phyloP scores from a whole-genome alignment of 768 basidiomycete genomes.

The Albatrellus ellisii region DNA sequence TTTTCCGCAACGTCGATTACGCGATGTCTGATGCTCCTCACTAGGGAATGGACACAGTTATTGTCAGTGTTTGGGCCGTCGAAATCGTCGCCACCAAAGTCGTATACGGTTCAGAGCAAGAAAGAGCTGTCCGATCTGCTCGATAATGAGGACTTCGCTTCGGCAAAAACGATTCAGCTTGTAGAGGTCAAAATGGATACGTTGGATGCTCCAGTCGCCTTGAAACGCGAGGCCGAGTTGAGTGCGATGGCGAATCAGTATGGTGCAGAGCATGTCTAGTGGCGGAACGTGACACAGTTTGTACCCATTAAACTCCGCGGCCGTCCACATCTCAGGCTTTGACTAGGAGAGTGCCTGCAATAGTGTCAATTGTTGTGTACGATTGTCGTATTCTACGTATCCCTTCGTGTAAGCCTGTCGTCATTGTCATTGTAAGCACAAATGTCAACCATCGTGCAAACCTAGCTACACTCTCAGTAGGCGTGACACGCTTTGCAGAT shows the following conservation, averaged over 20 bases:
- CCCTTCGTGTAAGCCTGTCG: too few species aligned
- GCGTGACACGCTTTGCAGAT: too few species aligned
- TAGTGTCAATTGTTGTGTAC: too few species aligned
- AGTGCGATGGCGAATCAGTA: conserved; percentile 39
- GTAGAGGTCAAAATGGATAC: conserved; percentile 72
- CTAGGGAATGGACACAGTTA: conserved; percentile 51
- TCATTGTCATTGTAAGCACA: too few species aligned
- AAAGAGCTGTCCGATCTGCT: conserved; percentile 56
- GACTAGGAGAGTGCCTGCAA: too few species aligned
- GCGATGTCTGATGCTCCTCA: neutral
- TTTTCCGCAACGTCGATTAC: neutral
- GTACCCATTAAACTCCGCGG: too few species aligned
- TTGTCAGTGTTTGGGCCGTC: conserved; percentile 44
- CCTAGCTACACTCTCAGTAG: too few species aligned
- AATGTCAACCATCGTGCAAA: too few species aligned
- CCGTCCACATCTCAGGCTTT: too few species aligned
- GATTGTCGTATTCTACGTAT: too few species aligned
- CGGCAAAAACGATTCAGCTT: conserved; percentile 56
- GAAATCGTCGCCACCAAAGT: conserved; percentile 35
- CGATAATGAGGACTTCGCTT: conserved; percentile 44
- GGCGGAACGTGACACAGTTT: too few species aligned
- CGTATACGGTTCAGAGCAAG: conserved; percentile 58
- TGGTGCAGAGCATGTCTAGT: conserved; percentile 8
- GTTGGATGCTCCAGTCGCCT: conserved; percentile 55
- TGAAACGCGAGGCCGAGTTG: conserved; percentile 43